phyloP scores from a whole-genome alignment of 352 stramenopile species.

The Globisporangium parvum region DNA sequence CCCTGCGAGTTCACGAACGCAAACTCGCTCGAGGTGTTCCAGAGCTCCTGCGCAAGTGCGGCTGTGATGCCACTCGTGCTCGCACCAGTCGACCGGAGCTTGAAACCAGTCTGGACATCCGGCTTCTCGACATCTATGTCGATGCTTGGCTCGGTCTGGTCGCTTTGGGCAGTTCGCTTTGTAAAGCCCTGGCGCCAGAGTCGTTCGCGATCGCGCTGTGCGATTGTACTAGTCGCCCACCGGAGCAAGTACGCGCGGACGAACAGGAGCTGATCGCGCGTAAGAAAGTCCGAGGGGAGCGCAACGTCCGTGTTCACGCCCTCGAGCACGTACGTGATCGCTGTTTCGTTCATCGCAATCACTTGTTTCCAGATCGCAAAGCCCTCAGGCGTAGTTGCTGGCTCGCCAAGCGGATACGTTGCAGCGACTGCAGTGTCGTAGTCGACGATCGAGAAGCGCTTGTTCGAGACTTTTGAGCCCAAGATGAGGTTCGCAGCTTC shows the following conservation, averaged over 20 bases:
- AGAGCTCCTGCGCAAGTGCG: slow-evolving; percentile 30
- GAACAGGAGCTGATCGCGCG: slow-evolving; percentile 42
- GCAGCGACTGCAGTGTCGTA: slow-evolving; percentile 30
- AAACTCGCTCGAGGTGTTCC: slow-evolving; percentile 29
- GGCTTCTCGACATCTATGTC: slow-evolving; percentile 48
- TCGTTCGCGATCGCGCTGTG: slow-evolving; percentile 48
- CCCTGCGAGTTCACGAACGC: slow-evolving; percentile 41
- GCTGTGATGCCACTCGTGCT: slow-evolving; percentile 29
- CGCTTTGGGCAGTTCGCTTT: slow-evolving; percentile 33
- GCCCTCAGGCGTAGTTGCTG: slow-evolving; percentile 30
- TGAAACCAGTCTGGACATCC: slow-evolving; percentile 52
- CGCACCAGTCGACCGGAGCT: slow-evolving; percentile 22
- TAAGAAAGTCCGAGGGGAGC: slow-evolving; percentile 38
- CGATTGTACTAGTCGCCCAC: slow-evolving; percentile 37
- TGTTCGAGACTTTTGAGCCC: slow-evolving; percentile 42
- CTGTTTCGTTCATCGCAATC: slow-evolving; percentile 51
- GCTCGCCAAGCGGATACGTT: slow-evolving; percentile 19
- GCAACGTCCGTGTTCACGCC: slow-evolving; percentile 68
- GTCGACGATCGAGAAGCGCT: slow-evolving; percentile 62
- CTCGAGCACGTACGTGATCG: slow-evolving; percentile 45
- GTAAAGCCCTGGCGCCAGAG: slow-evolving; percentile 52
- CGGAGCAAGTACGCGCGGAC: slow-evolving; percentile 52
- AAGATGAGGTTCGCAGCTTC: slow-evolving; percentile 54
- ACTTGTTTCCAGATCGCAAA: slow-evolving; percentile 79
- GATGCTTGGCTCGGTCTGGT: slow-evolving; percentile 42